These are phyloP conservation scores for Monosporascus sp. DNA, from an alignment of 2,329 filamentous ascomycete species.

Conservation along the genomic window DNA sequence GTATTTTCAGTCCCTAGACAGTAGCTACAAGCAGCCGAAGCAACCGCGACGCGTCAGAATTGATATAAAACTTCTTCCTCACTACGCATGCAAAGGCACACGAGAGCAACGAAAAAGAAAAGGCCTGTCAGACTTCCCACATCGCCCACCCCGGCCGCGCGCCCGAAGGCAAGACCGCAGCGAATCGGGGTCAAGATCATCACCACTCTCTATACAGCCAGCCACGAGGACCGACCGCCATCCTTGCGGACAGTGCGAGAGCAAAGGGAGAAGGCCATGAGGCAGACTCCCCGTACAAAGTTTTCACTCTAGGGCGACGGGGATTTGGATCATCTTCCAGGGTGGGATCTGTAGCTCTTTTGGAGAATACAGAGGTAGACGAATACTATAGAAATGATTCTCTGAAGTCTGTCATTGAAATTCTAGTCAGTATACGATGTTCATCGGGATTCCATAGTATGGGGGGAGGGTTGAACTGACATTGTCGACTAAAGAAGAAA, in stretches of 20 bases:
- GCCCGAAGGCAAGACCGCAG: slow-evolving; percentile 70
- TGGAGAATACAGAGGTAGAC: slow-evolving; percentile 88
- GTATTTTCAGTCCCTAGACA: too few relatives aligned
- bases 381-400: slow-evolving; percentile 99
- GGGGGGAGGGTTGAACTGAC: slow-evolving; percentile 41
- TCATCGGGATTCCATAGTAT: slow-evolving; percentile 17
- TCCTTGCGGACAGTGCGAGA: slow-evolving; percentile 58
- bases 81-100: slow-evolving; percentile 38
- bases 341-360: slow-evolving; percentile 90
- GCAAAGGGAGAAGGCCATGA: slow-evolving; percentile 35
- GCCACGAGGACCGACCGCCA: slow-evolving; percentile 38
- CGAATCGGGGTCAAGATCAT: slow-evolving; percentile 81
- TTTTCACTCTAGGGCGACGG: slow-evolving; percentile 85
- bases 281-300: slow-evolving; percentile 37
- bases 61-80: slow-evolving; percentile 41
- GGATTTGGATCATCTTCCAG: slow-evolving; percentile 92
- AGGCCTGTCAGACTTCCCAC: slow-evolving; percentile 85
- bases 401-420: slow-evolving; percentile 35
- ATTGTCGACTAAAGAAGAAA: slow-evolving; percentile 56
- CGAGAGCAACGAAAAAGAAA: slow-evolving; percentile 53
- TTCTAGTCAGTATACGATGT: slow-evolving; percentile 8
- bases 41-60: too few relatives aligned
- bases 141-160: slow-evolving; percentile 70
- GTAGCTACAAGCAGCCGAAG: too few relatives aligned
- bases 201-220: slow-evolving; percentile 78